Evolutionary conservation across 2,329 filamentous ascomycete species (phyloP).

Genomic region (Rosellinia necatrix): DNA sequence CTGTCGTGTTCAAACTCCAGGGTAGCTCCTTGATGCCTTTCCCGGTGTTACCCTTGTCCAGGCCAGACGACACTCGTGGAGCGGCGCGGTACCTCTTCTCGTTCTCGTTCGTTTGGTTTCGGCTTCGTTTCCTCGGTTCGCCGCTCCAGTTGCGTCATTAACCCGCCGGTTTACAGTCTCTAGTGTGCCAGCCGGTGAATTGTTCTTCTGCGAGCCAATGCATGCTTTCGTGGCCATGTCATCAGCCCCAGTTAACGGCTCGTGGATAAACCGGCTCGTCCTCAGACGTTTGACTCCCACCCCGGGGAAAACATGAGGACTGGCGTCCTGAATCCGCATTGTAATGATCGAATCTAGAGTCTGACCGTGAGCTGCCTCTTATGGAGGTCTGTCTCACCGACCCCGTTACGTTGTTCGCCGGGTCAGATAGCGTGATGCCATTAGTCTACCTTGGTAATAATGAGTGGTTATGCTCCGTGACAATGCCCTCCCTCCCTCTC

Average conservation of each 20-base stretch:
- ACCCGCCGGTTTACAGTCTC: slow-evolving; percentile 33
- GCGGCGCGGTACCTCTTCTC: slow-evolving; percentile 26
- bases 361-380: slow-evolving; percentile 22
- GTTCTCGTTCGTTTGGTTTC: slow-evolving; percentile 38
- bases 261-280: slow-evolving; percentile 41
- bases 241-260: slow-evolving; percentile 45
- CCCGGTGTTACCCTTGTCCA: slow-evolving; percentile 33
- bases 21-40: slow-evolving; percentile 31
- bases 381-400: slow-evolving; percentile 33
- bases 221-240: slow-evolving; percentile 52
- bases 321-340: slow-evolving; percentile 16
- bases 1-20: slow-evolving; percentile 31
- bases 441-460: too few species aligned
- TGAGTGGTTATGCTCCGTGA: slow-evolving; percentile 39
- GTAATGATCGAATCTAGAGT: slow-evolving; percentile 15
- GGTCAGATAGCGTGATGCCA: slow-evolving; percentile 29
- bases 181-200: slow-evolving; percentile 42
- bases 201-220: slow-evolving; percentile 47
- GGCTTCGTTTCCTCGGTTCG: slow-evolving; percentile 35
- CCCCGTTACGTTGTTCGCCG: slow-evolving; percentile 35
- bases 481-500: slow-evolving; percentile 32
- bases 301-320: background rate
- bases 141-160: slow-evolving; percentile 41
- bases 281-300: slow-evolving; percentile 33
- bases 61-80: slow-evolving; percentile 32